Conservation (phyloP, 768 basidiomycete species). For the Tricholoma terreum region DNA sequence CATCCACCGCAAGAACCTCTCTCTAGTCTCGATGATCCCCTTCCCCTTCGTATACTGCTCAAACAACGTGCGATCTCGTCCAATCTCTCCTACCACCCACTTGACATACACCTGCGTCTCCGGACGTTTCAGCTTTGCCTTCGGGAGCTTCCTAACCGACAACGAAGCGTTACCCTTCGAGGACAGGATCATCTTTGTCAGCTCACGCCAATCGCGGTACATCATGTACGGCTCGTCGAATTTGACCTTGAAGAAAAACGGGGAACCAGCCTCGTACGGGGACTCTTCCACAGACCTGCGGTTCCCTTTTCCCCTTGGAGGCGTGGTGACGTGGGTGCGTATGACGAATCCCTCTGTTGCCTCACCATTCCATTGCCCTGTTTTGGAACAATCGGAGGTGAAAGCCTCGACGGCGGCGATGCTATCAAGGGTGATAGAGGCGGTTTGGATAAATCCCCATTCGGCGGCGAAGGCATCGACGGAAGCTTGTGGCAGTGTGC, state of each 20-base stretch:
- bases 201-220: conserved; percentile 96
- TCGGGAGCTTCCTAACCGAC: conserved; percentile 43
- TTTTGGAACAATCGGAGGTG: conserved; percentile 60
- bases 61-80: conserved; percentile 56
- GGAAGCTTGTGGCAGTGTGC: conserved; percentile 60
- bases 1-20: conserved; percentile 73
- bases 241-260: conserved; percentile 99
- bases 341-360: conserved; percentile 94
- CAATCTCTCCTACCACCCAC: conserved; percentile 83
- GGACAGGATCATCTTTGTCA: conserved; percentile 72
- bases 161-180: conserved; percentile 20
- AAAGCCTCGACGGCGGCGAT: conserved; percentile 71
- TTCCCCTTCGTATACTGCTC: conserved; percentile 61
- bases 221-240: conserved; percentile 99
- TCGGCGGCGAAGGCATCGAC: conserved; percentile 81
- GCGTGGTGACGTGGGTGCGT: conserved; percentile 59
- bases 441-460: conserved; percentile 90
- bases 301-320: conserved; percentile 29
- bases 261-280: conserved; percentile 75
- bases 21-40: conserved; percentile 83
- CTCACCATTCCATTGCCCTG: conserved; percentile 80
- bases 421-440: conserved; percentile 51
- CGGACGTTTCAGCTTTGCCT: conserved; percentile 64
- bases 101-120: conserved; percentile 79
- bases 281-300: conserved; percentile 25